Conservation (phyloP, 2,329 filamentous ascomycete genomes). For the Penicillium olsonii region DNA sequence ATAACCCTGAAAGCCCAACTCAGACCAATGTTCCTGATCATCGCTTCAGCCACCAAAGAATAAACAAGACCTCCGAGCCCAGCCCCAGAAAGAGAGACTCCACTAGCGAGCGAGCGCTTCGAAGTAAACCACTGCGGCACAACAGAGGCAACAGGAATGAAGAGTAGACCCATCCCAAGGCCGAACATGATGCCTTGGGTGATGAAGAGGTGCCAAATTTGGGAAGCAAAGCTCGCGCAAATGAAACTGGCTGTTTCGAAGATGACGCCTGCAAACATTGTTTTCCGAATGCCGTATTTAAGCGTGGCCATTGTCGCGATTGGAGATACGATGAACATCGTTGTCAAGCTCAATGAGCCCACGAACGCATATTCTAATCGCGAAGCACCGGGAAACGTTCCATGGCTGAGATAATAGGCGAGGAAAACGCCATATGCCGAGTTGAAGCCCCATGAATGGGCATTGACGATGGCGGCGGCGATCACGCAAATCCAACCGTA, state of each 20-base stretch:
- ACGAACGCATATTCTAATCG: constrained; percentile 43
- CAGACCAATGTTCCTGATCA: constrained; percentile 32
- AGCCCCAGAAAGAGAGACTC: constrained; percentile 29
- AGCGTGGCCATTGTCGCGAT: constrained; percentile 7
- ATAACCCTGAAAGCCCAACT: constrained; percentile 29
- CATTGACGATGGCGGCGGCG: constrained; percentile 4
- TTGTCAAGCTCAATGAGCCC: constrained; percentile 19
- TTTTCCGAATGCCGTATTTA: neutral
- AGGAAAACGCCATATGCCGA: constrained; percentile 47
- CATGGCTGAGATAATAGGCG: constrained; percentile 40
- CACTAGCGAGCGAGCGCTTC: constrained; percentile 32
- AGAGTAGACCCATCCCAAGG: constrained; percentile 27
- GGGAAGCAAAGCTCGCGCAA: constrained; percentile 3
- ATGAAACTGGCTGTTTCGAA: neutral
- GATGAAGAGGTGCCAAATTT: constrained; percentile 26
- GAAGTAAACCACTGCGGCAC: constrained; percentile 34
- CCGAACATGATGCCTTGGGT: constrained; percentile 28
- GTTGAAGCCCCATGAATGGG: constrained; percentile 15
- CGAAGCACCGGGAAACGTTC: constrained; percentile 36
- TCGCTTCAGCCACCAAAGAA: constrained; percentile 25
- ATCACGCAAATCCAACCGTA: constrained; percentile 15
- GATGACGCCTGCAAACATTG: neutral
- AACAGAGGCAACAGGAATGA: constrained; percentile 19
- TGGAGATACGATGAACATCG: constrained; percentile 30
- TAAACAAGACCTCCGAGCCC: constrained; percentile 26